Evolutionary conservation across 306 rosid genomes (phyloP).

Genomic region (Sicyos edulis): DNA sequence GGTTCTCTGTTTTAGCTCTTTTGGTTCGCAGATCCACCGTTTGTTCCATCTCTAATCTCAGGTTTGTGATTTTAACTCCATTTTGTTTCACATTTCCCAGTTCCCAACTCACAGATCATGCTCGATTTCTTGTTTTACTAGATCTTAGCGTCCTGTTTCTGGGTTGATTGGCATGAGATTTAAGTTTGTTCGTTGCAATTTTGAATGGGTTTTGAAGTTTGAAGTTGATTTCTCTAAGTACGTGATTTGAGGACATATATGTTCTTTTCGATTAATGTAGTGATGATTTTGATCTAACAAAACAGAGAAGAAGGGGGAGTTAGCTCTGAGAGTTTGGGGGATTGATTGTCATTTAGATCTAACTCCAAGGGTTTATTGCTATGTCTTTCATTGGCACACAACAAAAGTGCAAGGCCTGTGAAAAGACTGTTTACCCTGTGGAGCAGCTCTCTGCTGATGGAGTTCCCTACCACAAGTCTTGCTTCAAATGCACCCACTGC

Average conservation of each 20-base stretch:
- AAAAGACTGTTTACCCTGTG: constrained; percentile 86
- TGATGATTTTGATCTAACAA: constrained; percentile 8
- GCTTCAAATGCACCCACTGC: constrained; percentile 96
- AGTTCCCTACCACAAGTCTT: constrained; percentile 73
- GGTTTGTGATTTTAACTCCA: background rate
- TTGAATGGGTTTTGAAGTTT: background rate
- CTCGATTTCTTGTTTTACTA: too few relatives aligned
- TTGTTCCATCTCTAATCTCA: background rate
- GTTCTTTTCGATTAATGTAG: background rate
- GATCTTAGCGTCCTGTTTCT: background rate
- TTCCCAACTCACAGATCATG: too few relatives aligned
- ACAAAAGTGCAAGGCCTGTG: constrained; percentile 91
- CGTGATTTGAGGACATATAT: background rate
- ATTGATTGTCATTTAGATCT: constrained; percentile 41
- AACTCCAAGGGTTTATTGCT: constrained; percentile 21
- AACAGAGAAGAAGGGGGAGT: constrained; percentile 1
- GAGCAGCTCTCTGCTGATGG: constrained; percentile 95
- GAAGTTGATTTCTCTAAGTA: too few relatives aligned
- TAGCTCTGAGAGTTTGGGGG: background rate
- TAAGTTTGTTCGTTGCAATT: constrained; percentile 3
- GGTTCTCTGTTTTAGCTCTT: background rate
- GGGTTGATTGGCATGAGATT: background rate
- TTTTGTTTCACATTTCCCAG: background rate
- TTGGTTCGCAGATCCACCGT: background rate
- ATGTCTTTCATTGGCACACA: constrained; percentile 91